Evolutionary conservation across 2,329 filamentous ascomycete species (phyloP).

Genomic region (Coleophoma eucalyptorum): DNA sequence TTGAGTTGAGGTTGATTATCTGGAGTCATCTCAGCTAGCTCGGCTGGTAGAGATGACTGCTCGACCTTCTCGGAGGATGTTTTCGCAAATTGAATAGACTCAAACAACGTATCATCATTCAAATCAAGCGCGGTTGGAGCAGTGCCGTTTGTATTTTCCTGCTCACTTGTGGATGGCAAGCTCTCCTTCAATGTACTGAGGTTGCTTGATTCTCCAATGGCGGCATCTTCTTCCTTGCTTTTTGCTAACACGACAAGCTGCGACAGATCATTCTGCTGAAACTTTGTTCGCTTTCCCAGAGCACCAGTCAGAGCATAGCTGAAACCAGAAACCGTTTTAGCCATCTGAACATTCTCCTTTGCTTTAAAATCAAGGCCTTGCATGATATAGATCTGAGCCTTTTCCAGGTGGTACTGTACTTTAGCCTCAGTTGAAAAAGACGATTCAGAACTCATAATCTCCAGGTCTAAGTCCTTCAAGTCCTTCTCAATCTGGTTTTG

Average conservation of each 20-base stretch:
- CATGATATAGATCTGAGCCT: constrained; percentile 77
- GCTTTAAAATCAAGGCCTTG: constrained; percentile 79
- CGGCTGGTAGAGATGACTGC: constrained; percentile 50
- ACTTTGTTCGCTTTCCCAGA: constrained; percentile 80
- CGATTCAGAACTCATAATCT: constrained; percentile 33
- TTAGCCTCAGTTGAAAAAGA: constrained; percentile 44
- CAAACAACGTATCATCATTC: constrained; percentile 90
- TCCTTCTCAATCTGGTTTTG: constrained; percentile 59
- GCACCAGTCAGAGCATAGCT: constrained; percentile 81
- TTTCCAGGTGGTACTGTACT: constrained; percentile 74
- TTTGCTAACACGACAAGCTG: constrained; percentile 89
- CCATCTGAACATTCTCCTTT: constrained; percentile 63
- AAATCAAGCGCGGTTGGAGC: constrained; percentile 69
- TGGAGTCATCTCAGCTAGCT: constrained; percentile 64
- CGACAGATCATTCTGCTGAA: constrained; percentile 74
- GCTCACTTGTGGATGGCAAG: constrained; percentile 7
- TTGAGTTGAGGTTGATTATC: constrained; percentile 78
- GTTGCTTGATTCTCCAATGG: constrained; percentile 5
- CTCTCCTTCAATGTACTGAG: constrained; percentile 13
- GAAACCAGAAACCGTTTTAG: constrained; percentile 65
- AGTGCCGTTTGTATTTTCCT: constrained; percentile 27
- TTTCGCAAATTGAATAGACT: constrained; percentile 76
- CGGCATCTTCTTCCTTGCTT: constrained; percentile 47
- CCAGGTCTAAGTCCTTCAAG: constrained; percentile 41
- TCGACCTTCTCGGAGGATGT: constrained; percentile 34